These are phyloP conservation scores for Chenopodium album DNA, from an alignment of 148 eudicot species.

Conservation along the genomic window DNA sequence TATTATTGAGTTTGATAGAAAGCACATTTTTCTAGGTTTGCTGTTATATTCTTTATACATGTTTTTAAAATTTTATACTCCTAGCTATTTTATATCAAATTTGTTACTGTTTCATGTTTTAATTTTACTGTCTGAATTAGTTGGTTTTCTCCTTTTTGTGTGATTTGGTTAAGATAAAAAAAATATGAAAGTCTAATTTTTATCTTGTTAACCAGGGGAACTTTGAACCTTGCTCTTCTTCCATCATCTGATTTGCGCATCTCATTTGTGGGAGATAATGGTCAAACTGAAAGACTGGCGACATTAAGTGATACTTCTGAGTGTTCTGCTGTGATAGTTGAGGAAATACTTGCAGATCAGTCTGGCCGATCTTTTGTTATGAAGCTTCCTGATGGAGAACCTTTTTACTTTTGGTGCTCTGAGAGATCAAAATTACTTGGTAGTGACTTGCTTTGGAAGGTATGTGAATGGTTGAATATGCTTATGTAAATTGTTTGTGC, in stretches of 20 bases:
- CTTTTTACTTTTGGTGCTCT: slow-evolving; percentile 81
- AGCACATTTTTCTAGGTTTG: neutral
- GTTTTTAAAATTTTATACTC: no score
- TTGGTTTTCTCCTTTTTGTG: neutral
- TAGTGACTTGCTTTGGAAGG: slow-evolving; percentile 78
- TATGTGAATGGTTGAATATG: slow-evolving; percentile 4
- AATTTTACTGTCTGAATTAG: no score
- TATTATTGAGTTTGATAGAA: neutral
- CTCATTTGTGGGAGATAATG: slow-evolving; percentile 78
- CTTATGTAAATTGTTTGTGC: neutral
- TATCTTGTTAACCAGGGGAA: slow-evolving; percentile 60
- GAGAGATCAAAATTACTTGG: slow-evolving; percentile 81
- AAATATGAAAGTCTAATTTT: slow-evolving; percentile 8
- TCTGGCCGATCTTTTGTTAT: slow-evolving; percentile 81
- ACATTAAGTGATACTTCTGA: slow-evolving; percentile 48
- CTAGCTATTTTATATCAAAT: neutral
- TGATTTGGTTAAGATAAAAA: neutral
- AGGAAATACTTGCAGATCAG: slow-evolving; percentile 63
- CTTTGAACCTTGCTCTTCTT: slow-evolving; percentile 65
- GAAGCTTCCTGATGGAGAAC: slow-evolving; percentile 39
- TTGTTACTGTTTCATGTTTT: neutral
- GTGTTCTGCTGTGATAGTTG: slow-evolving; percentile 48
- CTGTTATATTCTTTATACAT: no score
- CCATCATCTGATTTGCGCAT: slow-evolving; percentile 83
- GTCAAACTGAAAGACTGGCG: slow-evolving; percentile 58